A percentile compares a stretch with the other conserved stretches of the same genome.
Conservation (phyloP, 139 green algal genomes). For the Pseudopediastrum boryanum region DNA sequence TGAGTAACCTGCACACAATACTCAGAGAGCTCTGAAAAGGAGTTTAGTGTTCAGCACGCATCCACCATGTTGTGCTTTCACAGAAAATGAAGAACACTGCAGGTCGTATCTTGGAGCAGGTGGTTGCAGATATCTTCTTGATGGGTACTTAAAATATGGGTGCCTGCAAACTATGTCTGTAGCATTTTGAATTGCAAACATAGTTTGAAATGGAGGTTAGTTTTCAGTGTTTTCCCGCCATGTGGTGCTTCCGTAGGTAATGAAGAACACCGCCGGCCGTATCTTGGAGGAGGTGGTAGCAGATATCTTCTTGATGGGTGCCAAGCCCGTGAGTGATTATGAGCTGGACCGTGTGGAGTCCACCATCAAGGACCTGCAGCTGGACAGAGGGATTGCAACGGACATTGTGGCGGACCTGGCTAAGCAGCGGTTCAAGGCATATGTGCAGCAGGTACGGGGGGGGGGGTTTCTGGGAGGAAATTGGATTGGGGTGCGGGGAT, state of each 20-base stretch:
- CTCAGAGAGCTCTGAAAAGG: too few relatives aligned
- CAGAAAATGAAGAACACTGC: constrained; percentile 41
- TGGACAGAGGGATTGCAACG: constrained; percentile 52
- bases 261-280: constrained; percentile 43
- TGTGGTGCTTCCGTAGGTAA: constrained; percentile 32
- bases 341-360: constrained; percentile 59
- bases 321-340: constrained; percentile 47
- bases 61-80: too few relatives aligned
- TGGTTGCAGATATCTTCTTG: constrained; percentile 51
- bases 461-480: too few relatives aligned
- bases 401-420: constrained; percentile 51
- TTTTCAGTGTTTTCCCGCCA: not conserved
- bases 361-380: constrained; percentile 70
- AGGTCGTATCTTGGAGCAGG: constrained; percentile 53
- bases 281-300: constrained; percentile 50
- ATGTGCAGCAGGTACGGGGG: constrained; percentile 52
- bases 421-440: constrained; percentile 52
- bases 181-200: too few relatives aligned
- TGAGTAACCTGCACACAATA: too few relatives aligned
- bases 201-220: too few relatives aligned
- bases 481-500: too few relatives aligned
- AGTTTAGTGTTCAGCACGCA: too few relatives aligned
- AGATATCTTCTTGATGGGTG: constrained; percentile 64
- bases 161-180: too few relatives aligned
- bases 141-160: constrained; percentile 60